Conservation (phyloP, 306 rosid genomes). For the Echinosophora koreensis region DNA sequence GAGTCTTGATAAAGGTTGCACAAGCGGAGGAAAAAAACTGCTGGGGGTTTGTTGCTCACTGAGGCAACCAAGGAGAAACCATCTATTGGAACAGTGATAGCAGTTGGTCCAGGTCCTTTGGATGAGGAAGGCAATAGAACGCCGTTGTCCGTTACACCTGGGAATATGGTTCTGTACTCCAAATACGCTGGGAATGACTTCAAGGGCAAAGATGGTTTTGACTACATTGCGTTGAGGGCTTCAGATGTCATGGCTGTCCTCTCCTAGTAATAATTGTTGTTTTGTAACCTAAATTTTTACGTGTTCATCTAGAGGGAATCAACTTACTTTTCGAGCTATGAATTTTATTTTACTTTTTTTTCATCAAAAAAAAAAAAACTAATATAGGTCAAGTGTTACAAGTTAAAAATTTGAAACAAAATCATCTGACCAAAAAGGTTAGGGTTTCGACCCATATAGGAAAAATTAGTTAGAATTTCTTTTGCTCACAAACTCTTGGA, state of each 20-base stretch:
- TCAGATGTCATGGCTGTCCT: conserved; percentile 84
- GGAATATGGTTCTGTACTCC: conserved; percentile 81
- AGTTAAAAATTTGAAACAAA: too few species aligned
- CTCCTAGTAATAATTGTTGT: conserved; percentile 53
- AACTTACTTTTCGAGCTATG: too few species aligned
- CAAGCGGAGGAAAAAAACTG: conserved; percentile 84
- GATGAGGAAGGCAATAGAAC: conserved; percentile 87
- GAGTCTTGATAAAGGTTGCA: conserved; percentile 91
- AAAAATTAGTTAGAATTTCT: too few species aligned
- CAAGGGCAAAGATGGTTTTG: conserved; percentile 87
- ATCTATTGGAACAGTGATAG: conserved; percentile 85
- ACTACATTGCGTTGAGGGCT: conserved; percentile 72
- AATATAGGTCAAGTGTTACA: too few species aligned
- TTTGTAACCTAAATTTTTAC: conserved; percentile 19
- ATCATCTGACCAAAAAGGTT: too few species aligned
- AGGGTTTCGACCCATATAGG: too few species aligned
- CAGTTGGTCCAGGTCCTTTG: conserved; percentile 78
- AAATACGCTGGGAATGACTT: conserved; percentile 87
- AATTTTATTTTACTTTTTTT: too few species aligned
- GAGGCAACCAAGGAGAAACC: too few species aligned
- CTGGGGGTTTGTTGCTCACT: conserved; percentile 87
- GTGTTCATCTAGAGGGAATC: conserved; percentile 37
- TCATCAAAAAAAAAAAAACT: too few species aligned
- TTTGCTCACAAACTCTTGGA: too few species aligned
- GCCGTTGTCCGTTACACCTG: conserved; percentile 58